Conservation (phyloP, 106 monocot genomes). For the Chionographis japonica region DNA sequence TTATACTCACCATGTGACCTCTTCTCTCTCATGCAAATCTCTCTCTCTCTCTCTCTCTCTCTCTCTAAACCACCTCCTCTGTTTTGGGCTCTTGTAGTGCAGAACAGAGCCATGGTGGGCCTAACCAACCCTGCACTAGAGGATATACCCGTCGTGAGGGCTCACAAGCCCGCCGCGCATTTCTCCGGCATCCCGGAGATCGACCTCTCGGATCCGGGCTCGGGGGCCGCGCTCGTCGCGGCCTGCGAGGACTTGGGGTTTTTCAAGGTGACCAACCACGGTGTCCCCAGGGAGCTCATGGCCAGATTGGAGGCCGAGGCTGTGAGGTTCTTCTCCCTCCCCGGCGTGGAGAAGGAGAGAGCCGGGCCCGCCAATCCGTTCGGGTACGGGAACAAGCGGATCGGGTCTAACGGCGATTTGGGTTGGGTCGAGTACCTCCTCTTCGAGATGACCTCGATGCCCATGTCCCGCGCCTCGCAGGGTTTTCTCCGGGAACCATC, state of each 20-base stretch:
- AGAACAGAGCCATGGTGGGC: slow-evolving; percentile 34
- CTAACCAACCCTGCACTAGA: slow-evolving; percentile 15
- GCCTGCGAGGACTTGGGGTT: slow-evolving; percentile 67
- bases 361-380: slow-evolving; percentile 36
- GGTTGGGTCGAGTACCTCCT: slow-evolving; percentile 95
- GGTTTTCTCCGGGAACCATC: slow-evolving; percentile 16
- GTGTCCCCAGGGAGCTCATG: slow-evolving; percentile 28
- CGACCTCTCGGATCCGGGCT: slow-evolving; percentile 23
- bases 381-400: slow-evolving; percentile 76
- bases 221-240: slow-evolving; percentile 22
- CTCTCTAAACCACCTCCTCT: no score
- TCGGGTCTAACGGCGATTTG: slow-evolving; percentile 70
- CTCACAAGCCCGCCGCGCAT: slow-evolving; percentile 7
- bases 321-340: slow-evolving; percentile 37
- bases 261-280: slow-evolving; percentile 68
- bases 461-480: slow-evolving; percentile 7
- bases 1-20: no score
- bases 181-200: slow-evolving; percentile 32
- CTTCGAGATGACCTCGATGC: slow-evolving; percentile 22
- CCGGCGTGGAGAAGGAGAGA: slow-evolving; percentile 46
- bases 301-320: slow-evolving; percentile 36
- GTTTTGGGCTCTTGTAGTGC: no score
- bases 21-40: no score
- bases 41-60: no score
- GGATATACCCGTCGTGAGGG: slow-evolving; percentile 26